Percentiles rank a stretch among this genome's conserved stretches.
Conservation (phyloP, 148 eudicot genomes). For the Agrostemma githago region DNA sequence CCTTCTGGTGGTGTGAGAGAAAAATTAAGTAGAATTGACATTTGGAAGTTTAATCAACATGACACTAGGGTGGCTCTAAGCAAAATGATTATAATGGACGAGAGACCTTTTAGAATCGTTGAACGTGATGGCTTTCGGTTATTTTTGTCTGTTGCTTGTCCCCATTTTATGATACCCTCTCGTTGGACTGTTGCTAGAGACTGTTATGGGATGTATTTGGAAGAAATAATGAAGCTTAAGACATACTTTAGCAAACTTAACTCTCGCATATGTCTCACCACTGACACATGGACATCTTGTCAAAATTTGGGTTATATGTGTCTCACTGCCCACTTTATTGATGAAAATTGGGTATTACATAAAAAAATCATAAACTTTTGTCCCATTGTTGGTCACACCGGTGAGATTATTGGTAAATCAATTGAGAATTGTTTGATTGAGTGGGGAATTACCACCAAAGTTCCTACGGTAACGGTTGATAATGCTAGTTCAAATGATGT, state of each 20-base stretch:
- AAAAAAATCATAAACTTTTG: neutral
- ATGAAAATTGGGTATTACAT: neutral
- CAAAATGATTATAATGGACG: no score
- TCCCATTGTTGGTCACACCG: neutral
- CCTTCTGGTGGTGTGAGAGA: neutral
- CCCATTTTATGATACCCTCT: no score
- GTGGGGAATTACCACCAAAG: slow-evolving; percentile 18
- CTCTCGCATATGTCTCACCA: neutral
- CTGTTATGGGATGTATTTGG: no score
- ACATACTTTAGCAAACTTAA: neutral
- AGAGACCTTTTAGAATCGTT: no score
- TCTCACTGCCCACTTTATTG: neutral
- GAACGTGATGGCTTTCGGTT: no score
- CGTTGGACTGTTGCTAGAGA: no score
- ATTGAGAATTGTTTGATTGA: slow-evolving; percentile 8
- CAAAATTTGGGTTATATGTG: neutral
- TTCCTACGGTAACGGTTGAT: slow-evolving; percentile 13
- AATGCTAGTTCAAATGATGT: slow-evolving; percentile 20
- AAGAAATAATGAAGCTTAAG: no score
- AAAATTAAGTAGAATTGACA: neutral
- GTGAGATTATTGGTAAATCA: neutral
- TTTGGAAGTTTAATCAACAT: no score
- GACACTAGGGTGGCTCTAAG: no score
- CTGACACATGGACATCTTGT: neutral
- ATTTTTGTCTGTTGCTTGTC: no score